phyloP scores from a whole-genome alignment of 2,329 filamentous ascomycete species.

The Chrysoporthe austroafricana region DNA sequence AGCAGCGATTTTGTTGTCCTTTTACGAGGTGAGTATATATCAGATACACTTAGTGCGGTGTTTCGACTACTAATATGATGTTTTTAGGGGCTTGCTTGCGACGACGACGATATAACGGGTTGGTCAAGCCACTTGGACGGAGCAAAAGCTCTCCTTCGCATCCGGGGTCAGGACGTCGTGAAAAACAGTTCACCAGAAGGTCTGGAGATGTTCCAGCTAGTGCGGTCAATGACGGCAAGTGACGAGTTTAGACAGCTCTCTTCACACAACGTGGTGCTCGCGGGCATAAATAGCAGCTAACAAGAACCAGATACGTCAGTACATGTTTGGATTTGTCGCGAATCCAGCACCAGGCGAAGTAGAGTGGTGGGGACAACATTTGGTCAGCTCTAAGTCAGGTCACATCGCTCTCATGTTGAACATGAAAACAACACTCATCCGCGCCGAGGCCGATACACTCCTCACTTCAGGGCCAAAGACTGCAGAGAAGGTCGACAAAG shows the following conservation, averaged over 20 bases:
- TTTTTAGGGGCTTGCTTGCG: slow-evolving; percentile 29
- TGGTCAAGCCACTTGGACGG: slow-evolving; percentile 33
- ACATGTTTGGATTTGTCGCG: slow-evolving; percentile 32
- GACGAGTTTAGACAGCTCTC: too few species aligned
- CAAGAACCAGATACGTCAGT: slow-evolving; percentile 31
- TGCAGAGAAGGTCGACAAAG: slow-evolving; percentile 32
- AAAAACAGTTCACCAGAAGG: slow-evolving; percentile 28
- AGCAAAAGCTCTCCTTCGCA: slow-evolving; percentile 32
- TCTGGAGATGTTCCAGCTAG: slow-evolving; percentile 34
- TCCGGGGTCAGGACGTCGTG: slow-evolving; percentile 29
- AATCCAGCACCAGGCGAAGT: slow-evolving; percentile 32
- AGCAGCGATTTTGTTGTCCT: slow-evolving; percentile 32
- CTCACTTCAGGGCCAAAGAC: slow-evolving; percentile 29
- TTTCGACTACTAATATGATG: neutral
- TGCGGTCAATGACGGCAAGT: slow-evolving; percentile 33
- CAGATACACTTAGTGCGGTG: neutral
- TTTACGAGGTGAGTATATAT: slow-evolving; percentile 32
- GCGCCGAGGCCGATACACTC: slow-evolving; percentile 33
- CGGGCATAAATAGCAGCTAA: neutral
- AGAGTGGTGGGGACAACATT: slow-evolving; percentile 33
- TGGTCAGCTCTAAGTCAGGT: slow-evolving; percentile 31
- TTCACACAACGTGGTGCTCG: too few species aligned
- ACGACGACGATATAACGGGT: slow-evolving; percentile 29
- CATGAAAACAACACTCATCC: slow-evolving; percentile 34
- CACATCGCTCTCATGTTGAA: slow-evolving; percentile 34